Base-by-base conservation (phyloP, 2,329 filamentous ascomycete genomes). In the Aurifilum marmelostoma region DNA sequence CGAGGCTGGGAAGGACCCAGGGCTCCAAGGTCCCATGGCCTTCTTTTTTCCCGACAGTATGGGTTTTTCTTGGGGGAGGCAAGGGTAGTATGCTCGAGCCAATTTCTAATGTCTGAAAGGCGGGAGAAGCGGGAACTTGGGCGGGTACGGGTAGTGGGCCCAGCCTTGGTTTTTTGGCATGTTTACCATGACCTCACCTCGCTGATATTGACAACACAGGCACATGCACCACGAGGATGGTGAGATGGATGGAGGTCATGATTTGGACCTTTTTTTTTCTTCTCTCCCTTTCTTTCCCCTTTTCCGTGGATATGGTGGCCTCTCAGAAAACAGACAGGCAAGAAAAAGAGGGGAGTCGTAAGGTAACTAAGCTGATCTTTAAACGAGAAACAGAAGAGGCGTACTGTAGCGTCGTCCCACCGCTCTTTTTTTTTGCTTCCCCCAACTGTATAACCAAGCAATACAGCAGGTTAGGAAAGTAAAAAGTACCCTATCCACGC, bases 71-170 rank as follows among this genome's bases (percentile, higher is more conserved):
- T n/a, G n/a, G n/a, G n/a, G n/a, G n/a, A n/a, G 37, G 69, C 66
- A 70, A 70, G 69, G 43, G 63, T 68, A 59, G 34, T 34, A 34
- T 68, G 69, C 69, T 69, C 69, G 66, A 66, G 69, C 69, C 66
- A 47, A 34, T 37, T 37, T 32, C 63, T 63, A 59, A 62, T 52
- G 63, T 52, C 39, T 39, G 50, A 8, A 58, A 59, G 62, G 63
- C 32, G 63, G 52, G 54, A 32, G 64, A 34, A 27, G 63, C 50
- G 63, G 63, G 50, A 9, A 18, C 34, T 52, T 58, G 34, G 59
- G 59, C 39, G 59, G 59, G 59, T 62, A 62, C 21, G 47, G n/a
- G n/a, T 29, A 41, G 54, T 66, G 52, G 29, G 47, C 52, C 52
- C 16, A 27, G 37, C 7, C 9, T 27, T 41, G 21, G n/a, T 3